Evolutionary conservation across 352 stramenopile genomes (phyloP), one percentile per base, ranked within the genome.

Genomic region (Phytophthora quininea): DNA sequence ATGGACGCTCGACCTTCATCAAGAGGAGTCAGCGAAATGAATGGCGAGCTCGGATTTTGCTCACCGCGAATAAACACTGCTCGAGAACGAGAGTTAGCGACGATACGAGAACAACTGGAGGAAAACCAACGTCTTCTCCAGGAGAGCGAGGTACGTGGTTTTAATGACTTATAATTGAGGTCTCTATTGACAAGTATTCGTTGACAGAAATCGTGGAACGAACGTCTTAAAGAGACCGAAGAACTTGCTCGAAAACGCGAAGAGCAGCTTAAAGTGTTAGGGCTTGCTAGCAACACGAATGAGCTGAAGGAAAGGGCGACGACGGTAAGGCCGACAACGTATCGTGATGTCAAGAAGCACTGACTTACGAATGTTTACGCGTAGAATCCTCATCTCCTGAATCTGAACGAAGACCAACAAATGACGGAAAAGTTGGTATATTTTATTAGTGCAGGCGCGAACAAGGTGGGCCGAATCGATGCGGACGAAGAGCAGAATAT

Each of bases 351-450:
- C 24, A 30, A 46, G n/a, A 47, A 24, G 19, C 19, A 24, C 19
- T 24, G 19, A 57, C 15, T 45, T 54, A 12, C 6, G 40, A 48
- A 8, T 11, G 8, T 32, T 14, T 40, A 27, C 4, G 2, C 6
- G 2, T 42, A 86, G 73, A 82, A 94, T 45, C 86, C 90, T 14
- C 88, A 96, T 48, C 57, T 97, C 3, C 67, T 95, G 42, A 97
- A 97, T 46, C 60, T 97, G 31, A 92, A 96, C 47, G 88, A 97
- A 79, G 90, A 97, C 42, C 86, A 90, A 33, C 71, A 90, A 35
- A 95, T 96, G 89, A 84, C 80, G 1, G 88, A 93, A 59, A 92
- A 93, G 49, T 62, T 97, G 1, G 62, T 91, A 0, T 95, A 97
- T 55, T 91, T 97, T 33, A 66, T 96, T 27, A 68, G 88, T 19